Conservation (phyloP, 352 stramenopile species). For the Phytophthora multivora region DNA sequence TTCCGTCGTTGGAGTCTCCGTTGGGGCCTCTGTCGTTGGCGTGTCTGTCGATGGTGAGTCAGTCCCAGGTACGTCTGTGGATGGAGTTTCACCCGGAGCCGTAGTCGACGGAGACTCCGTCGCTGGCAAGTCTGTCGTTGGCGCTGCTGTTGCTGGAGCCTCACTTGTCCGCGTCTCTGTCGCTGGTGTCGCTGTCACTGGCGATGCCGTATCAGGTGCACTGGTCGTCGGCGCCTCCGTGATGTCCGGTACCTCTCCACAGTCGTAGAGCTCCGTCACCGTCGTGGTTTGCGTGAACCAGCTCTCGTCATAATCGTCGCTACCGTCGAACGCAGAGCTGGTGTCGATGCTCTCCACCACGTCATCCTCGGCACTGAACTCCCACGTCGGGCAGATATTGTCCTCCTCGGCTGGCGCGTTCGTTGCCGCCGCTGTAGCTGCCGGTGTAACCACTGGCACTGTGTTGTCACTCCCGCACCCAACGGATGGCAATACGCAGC, state of each 20-base stretch:
- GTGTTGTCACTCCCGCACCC: conserved; percentile 17
- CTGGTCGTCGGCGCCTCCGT: conserved; percentile 7
- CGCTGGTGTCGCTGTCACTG: conserved; percentile 5
- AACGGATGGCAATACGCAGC: conserved; percentile 42
- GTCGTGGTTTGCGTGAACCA: conserved; percentile 30
- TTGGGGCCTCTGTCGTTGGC: background rate
- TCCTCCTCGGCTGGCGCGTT: conserved; percentile 13
- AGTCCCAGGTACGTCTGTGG: background rate
- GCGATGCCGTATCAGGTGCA: background rate
- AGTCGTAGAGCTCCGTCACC: conserved; percentile 34
- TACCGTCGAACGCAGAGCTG: conserved; percentile 26
- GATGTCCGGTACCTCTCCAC: conserved; percentile 10
- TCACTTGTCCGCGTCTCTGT: conserved; percentile 7
- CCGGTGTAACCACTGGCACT: background rate
- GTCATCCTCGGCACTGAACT: conserved; percentile 13
- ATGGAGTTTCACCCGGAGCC: background rate
- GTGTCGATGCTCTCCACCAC: conserved; percentile 26
- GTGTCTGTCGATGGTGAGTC: background rate
- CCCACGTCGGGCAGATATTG: conserved; percentile 22
- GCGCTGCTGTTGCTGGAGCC: background rate
- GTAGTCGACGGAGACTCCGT: background rate
- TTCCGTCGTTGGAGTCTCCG: background rate
- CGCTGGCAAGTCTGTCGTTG: conserved; percentile 3
- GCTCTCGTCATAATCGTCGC: conserved; percentile 30
- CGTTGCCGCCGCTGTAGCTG: conserved; percentile 10